Conservation (phyloP, 176 grass and related monocot genomes). For the Oryza nivara region DNA sequence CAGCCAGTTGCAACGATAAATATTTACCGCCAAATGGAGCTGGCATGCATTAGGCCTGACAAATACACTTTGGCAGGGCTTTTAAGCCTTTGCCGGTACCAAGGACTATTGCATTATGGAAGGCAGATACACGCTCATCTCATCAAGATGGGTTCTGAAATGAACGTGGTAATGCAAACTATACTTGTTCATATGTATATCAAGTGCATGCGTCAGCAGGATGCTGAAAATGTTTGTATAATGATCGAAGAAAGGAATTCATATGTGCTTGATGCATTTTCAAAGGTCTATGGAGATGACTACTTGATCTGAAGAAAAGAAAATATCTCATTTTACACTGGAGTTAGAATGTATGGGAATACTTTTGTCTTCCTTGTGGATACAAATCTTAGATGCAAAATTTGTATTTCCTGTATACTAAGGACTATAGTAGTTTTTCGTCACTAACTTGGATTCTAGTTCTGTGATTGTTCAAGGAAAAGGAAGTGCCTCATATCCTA, state of each 20-base stretch:
- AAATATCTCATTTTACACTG: background rate
- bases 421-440: background rate
- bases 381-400: slow-evolving; percentile 29
- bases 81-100: slow-evolving; percentile 52
- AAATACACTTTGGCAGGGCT: slow-evolving; percentile 49
- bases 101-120: slow-evolving; percentile 36
- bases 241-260: slow-evolving; percentile 58
- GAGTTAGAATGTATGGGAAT: slow-evolving; percentile 22
- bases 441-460: slow-evolving; percentile 12
- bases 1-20: slow-evolving; percentile 38
- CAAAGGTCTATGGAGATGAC: slow-evolving; percentile 56
- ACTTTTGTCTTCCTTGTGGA: slow-evolving; percentile 6
- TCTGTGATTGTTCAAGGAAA: slow-evolving; percentile 22
- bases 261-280: slow-evolving; percentile 45
- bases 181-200: slow-evolving; percentile 62
- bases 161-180: slow-evolving; percentile 56
- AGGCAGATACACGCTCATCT: slow-evolving; percentile 57
- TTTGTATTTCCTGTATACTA: background rate
- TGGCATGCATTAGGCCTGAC: slow-evolving; percentile 41
- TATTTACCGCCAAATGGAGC: slow-evolving; percentile 46
- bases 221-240: slow-evolving; percentile 53
- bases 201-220: slow-evolving; percentile 44
- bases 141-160: slow-evolving; percentile 52
- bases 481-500: background rate
- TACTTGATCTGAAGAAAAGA: slow-evolving; percentile 52